These are phyloP conservation scores for Gamsiella multidivaricata DNA, from an alignment of 192 early-diverging fungal genomes.

Conservation along the genomic window DNA sequence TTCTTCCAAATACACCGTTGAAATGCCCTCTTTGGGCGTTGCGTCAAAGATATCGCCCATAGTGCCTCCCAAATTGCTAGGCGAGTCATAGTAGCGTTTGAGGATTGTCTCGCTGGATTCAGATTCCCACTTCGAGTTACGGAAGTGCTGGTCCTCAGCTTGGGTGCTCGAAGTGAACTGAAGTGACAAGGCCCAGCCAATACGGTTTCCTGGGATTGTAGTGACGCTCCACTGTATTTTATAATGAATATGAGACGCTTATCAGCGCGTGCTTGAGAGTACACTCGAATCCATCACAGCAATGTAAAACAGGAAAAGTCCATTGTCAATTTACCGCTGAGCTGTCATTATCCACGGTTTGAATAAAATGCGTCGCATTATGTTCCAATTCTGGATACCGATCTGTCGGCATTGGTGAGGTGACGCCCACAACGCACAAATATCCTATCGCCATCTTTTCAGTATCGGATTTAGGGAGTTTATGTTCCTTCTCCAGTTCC, in stretches of 20 bases:
- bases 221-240: not conserved
- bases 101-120: slow-evolving; percentile 6
- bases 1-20: slow-evolving; percentile 18
- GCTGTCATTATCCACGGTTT: not conserved
- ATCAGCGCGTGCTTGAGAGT: too few species aligned
- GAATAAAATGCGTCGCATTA: not conserved
- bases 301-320: too few species aligned
- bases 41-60: slow-evolving; percentile 7
- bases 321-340: too few species aligned
- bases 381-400: not conserved
- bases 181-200: too few species aligned
- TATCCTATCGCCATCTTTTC: not conserved
- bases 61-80: not conserved
- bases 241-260: too few species aligned
- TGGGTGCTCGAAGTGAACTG: too few species aligned
- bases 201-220: not conserved
- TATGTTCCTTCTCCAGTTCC: not conserved
- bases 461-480: not conserved
- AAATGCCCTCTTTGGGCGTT: slow-evolving; percentile 6
- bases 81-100: not conserved
- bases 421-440: slow-evolving; percentile 9
- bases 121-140: slow-evolving; percentile 21
- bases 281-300: too few species aligned
- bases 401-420: not conserved
- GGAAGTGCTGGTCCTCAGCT: slow-evolving; percentile 6